Base-by-base conservation (phyloP, 2,329 filamentous ascomycete genomes). In the Fusarium coicis region DNA sequence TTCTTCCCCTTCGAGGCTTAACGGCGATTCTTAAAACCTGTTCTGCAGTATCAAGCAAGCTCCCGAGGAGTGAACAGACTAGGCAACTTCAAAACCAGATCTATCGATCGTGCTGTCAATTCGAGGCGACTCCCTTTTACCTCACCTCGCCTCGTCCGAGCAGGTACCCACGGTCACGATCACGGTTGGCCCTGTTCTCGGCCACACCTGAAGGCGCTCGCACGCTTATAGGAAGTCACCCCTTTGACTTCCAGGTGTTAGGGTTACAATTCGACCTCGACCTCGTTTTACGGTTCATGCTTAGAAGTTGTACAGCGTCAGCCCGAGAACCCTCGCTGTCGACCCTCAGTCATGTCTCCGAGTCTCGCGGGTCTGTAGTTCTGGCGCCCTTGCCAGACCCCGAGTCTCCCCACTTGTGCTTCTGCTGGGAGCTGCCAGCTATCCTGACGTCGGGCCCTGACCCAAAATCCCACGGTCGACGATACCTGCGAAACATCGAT, bases 351-450 rank as follows among this genome's bases (percentile, higher is more conserved):
- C 84, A 87, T 87, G 85, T 85, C 83, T 85, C 77, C 80, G 78
- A 79, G 78, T 80, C 78, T 80, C 79, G 80, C 80, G 78, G 78
- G 78, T 77, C 80, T 85, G 77, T 87, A 86, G 85, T 84, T 82
- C 82, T 85, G 85, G 85, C 84, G 80, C 75, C 79, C 79, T 80
- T 81, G 84, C 85, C 84, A 82, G 84, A 84, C 80, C 79, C 77
- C 74, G 75, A 76, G 78, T 79, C 78, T 78, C 73, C 59, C 68
- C 65, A 74, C 74, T 71, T 74, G 68, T 76, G 66, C 70, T 67
- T 72, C 64, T 68, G 57, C 59, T 74, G 58, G 58, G 64, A 68
- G 53, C 58, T 55, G 57, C 66, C 65, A 74, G 54, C 62, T 75
- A 50, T 54, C 63, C 43, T 61, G 43, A 42, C 63, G 65, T 71